Evolutionary conservation across 441 rosid species (phyloP).

Genomic region (Corymbia citriodora): DNA sequence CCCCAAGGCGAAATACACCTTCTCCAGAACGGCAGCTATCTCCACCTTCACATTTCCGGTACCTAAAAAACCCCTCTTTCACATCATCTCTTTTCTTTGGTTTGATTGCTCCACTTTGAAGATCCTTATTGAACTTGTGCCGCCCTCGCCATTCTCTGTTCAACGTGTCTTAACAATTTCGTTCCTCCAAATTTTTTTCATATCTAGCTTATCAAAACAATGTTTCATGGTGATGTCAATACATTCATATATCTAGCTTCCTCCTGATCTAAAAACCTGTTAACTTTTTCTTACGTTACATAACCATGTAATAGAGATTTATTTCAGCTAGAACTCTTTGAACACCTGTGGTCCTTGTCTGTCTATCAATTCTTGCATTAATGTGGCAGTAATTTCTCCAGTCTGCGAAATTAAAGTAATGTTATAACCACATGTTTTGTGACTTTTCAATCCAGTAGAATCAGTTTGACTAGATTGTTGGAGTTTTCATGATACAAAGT

Average conservation of each 20-base stretch:
- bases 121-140: neutral
- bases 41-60: conserved; percentile 17
- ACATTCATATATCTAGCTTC: neutral
- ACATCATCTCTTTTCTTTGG: neutral
- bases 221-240: neutral
- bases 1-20: conserved; percentile 7
- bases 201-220: neutral
- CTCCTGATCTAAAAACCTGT: neutral
- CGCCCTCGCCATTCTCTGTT: neutral
- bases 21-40: conserved; percentile 1
- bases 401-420: neutral
- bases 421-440: neutral
- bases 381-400: neutral
- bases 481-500: neutral
- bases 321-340: neutral
- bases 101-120: neutral
- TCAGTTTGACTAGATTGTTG: neutral
- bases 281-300: neutral
- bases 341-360: neutral
- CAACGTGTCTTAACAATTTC: neutral
- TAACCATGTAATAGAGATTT: neutral
- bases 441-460: neutral
- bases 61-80: neutral
- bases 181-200: neutral
- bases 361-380: neutral